Base-by-base conservation (phyloP, 768 basidiomycete species). In the Mycena chlorophos region DNA sequence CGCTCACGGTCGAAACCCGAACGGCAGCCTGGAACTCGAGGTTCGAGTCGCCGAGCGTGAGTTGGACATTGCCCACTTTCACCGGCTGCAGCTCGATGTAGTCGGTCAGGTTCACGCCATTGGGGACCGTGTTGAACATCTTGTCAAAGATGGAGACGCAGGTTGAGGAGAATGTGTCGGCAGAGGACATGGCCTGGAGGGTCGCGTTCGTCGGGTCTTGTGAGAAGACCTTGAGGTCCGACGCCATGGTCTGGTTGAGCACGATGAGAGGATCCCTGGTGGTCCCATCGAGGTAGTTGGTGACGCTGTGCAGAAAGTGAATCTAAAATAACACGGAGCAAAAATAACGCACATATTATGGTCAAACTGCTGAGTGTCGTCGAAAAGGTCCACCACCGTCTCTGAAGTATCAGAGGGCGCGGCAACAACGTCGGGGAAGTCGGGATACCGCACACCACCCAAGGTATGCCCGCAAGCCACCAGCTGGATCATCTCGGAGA, bases 391-490 rank as follows among this genome's bases (percentile, higher is more conserved):
- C 46, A 78, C 69, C 17, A 67, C 65, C 0, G 71, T 70, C 5
- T 57, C 52, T 27, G 58, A 34, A n/a, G 72, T 61, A 42, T 68
- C 63, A 4, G 61, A 58, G 20, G 64, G 65, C 17, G 74, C 66
- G 17, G 76, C 58, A 4, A 79, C 78, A 12, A 79, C 67, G n/a
- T 65, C 61, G 3, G 80, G 78, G 49, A 79, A 79, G 51, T 76
- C 78, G 3, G 71, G 63, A 57, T 73, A 76, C 34, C 78, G 73
- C 4, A 80, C 77, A 39, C 78, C 75, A 54, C 80, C 80, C 51
- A 81, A 68, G 6, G 78, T 78, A 60, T 82, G 80, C 4, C 80
- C 80, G 58, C 80, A 82, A 2, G 78, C 78, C 20, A 75, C 74
- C 45, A 82, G 72, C 51, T 73, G 69, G 53, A 81, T 80, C 79